Percentiles rank a stretch among this genome's conserved stretches.
These are phyloP conservation scores for Sistotremastrum niveocremeum DNA, from an alignment of 768 basidiomycete genomes.

Conservation along the genomic window DNA sequence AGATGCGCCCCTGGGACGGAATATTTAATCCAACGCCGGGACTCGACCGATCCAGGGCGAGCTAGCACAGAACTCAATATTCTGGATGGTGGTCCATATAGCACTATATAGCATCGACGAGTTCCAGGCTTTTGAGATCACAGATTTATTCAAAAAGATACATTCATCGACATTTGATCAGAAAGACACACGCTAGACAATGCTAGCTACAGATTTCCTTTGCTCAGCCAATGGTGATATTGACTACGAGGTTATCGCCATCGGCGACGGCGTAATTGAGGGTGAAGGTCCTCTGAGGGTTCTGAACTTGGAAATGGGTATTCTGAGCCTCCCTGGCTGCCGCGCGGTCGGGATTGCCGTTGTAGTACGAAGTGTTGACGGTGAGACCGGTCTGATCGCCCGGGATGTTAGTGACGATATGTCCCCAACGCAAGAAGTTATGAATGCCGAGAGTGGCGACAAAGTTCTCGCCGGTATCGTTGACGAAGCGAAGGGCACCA, in stretches of 20 bases:
- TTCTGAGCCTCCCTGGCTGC: slow-evolving; percentile 3
- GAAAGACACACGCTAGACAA: too few species aligned
- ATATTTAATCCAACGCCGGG: too few species aligned
- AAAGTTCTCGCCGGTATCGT: slow-evolving; percentile 2
- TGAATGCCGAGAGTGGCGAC: slow-evolving; percentile 3
- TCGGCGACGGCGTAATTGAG: slow-evolving; percentile 5
- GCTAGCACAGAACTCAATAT: too few species aligned
- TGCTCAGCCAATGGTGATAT: slow-evolving; percentile 2
- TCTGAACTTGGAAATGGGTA: slow-evolving; percentile 2
- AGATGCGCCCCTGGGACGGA: too few species aligned
- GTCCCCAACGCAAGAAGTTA: slow-evolving; percentile 3
- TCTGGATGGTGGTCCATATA: too few species aligned
- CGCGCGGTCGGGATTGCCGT: background rate
- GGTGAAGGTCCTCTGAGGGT: slow-evolving; percentile 1
- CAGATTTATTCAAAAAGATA: too few species aligned
- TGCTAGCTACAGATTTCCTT: too few species aligned
- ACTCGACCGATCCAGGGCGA: too few species aligned
- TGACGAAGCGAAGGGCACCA: slow-evolving; percentile 1
- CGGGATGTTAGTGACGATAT: slow-evolving; percentile 1
- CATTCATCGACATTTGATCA: too few species aligned
- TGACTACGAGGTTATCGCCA: slow-evolving; percentile 5
- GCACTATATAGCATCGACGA: too few species aligned
- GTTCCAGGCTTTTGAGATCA: too few species aligned
- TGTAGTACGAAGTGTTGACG: slow-evolving; percentile 4
- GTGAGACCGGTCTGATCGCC: slow-evolving; percentile 4